phyloP scores from a whole-genome alignment of 1,139 yeast species.

The Wickerhamomyces sp. region DNA sequence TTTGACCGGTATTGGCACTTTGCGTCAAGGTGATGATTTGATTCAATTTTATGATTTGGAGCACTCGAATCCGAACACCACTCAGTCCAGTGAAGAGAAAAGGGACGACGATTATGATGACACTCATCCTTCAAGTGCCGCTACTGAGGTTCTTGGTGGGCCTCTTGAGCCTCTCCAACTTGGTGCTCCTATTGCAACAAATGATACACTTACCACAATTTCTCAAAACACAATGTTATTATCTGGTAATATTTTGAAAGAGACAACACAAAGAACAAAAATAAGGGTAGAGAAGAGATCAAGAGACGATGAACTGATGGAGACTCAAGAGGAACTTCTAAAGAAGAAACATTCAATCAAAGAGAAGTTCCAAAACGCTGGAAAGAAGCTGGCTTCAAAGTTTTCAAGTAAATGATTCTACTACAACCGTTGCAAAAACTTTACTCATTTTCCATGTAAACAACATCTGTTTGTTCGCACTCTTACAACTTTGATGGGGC shows the following conservation, averaged over 20 bases:
- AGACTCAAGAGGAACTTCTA: conserved; percentile 4
- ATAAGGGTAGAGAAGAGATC: conserved; percentile 11
- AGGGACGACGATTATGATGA: conserved; percentile 15
- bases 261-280: not conserved
- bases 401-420: conserved; percentile 9
- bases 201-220: not conserved
- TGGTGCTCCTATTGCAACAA: not conserved
- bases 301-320: conserved; percentile 15
- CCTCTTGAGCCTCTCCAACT: not conserved
- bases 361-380: conserved; percentile 23
- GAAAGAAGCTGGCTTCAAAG: conserved; percentile 26
- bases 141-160: conserved; percentile 13
- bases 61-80: conserved; percentile 1
- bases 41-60: conserved; percentile 14
- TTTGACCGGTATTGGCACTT: conserved; percentile 33
- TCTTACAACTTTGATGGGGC: conserved; percentile 25
- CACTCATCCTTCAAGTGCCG: conserved; percentile 16
- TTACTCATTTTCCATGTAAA: too few species aligned
- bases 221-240: not conserved
- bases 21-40: conserved; percentile 28
- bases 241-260: conserved; percentile 2
- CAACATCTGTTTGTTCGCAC: too few species aligned
- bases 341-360: conserved; percentile 19
- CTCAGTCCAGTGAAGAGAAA: conserved; percentile 10
- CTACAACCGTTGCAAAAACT: too few species aligned